Evolutionary conservation across 163 green algal species (phyloP).

Genomic region (Chlamydomonas reinhardtii): DNA sequence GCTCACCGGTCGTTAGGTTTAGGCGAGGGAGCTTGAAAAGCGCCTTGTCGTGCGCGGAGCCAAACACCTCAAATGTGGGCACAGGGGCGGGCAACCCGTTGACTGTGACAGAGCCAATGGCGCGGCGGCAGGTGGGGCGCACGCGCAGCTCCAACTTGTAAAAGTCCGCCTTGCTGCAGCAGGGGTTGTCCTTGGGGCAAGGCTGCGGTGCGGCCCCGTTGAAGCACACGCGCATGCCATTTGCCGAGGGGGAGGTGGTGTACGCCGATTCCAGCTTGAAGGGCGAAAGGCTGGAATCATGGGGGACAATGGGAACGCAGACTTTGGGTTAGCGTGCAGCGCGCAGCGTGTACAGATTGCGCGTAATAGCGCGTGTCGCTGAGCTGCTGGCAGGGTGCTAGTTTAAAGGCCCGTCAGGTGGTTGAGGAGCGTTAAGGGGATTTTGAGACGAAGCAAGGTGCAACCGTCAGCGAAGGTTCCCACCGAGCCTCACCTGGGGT

Average conservation of each 20-base stretch:
- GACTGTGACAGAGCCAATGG: slow-evolving; percentile 42
- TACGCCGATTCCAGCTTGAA: slow-evolving; percentile 30
- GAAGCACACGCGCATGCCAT: slow-evolving; percentile 44
- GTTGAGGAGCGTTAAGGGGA: too few relatives aligned
- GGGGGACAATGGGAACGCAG: too few relatives aligned
- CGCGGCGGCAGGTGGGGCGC: slow-evolving; percentile 22
- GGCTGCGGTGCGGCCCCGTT: slow-evolving; percentile 21
- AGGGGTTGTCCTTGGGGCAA: slow-evolving; percentile 15
- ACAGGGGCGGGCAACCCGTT: slow-evolving; percentile 5
- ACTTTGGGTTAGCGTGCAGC: too few relatives aligned
- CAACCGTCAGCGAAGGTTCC: too few relatives aligned
- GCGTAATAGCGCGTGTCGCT: too few relatives aligned
- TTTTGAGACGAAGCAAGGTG: too few relatives aligned
- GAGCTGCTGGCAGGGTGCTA: too few relatives aligned
- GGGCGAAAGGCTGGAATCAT: slow-evolving; percentile 13
- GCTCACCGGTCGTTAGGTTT: slow-evolving; percentile 6
- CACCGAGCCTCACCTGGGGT: too few relatives aligned
- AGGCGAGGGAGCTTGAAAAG: slow-evolving; percentile 40
- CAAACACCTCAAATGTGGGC: slow-evolving; percentile 39
- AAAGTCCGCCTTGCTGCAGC: slow-evolving; percentile 31
- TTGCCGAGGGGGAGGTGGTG: slow-evolving; percentile 33
- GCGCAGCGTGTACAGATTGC: too few relatives aligned
- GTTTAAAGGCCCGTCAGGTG: too few relatives aligned
- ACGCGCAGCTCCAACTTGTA: slow-evolving; percentile 44
- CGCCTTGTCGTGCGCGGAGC: not conserved